These are phyloP conservation scores for Aspergillus saccharolyticus DNA, from an alignment of 495 filamentous ascomycete genomes.

Conservation along the genomic window DNA sequence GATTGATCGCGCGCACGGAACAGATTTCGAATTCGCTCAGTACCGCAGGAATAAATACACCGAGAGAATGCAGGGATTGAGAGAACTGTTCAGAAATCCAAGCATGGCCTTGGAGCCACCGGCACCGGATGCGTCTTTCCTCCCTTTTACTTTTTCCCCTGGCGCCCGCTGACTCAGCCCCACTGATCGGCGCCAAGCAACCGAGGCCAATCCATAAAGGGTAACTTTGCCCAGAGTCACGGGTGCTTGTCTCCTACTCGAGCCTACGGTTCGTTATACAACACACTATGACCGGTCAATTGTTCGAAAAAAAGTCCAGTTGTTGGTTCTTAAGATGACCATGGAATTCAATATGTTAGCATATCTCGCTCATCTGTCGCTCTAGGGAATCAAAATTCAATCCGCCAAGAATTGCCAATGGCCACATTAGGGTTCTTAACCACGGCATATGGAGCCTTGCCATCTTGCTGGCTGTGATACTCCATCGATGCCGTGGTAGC, in stretches of 20 bases:
- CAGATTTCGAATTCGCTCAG: neutral
- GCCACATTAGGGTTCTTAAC: slow-evolving; percentile 71
- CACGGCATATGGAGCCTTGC: slow-evolving; percentile 72
- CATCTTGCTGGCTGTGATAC: slow-evolving; percentile 52
- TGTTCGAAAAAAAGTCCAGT: too few relatives aligned
- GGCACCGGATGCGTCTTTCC: slow-evolving; percentile 13
- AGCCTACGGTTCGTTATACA: too few relatives aligned
- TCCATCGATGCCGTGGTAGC: slow-evolving; percentile 50
- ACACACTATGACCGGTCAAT: too few relatives aligned
- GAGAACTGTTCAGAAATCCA: neutral
- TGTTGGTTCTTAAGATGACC: neutral
- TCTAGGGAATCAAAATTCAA: slow-evolving; percentile 52
- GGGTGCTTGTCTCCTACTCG: neutral
- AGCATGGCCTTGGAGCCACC: neutral
- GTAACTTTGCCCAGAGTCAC: neutral
- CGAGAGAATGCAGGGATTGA: neutral
- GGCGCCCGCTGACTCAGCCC: slow-evolving; percentile 18
- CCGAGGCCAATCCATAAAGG: neutral
- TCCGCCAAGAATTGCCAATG: slow-evolving; percentile 78
- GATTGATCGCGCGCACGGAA: neutral
- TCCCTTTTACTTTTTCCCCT: slow-evolving; percentile 8
- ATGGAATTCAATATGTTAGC: neutral
- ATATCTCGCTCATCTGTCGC: slow-evolving; percentile 11
- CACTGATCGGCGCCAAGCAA: neutral
- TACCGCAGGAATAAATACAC: neutral